Percentiles rank a stretch among this genome's conserved stretches.
These are phyloP conservation scores for Euphorbia celastroides DNA, from an alignment of 441 rosid genomes.

Conservation along the genomic window DNA sequence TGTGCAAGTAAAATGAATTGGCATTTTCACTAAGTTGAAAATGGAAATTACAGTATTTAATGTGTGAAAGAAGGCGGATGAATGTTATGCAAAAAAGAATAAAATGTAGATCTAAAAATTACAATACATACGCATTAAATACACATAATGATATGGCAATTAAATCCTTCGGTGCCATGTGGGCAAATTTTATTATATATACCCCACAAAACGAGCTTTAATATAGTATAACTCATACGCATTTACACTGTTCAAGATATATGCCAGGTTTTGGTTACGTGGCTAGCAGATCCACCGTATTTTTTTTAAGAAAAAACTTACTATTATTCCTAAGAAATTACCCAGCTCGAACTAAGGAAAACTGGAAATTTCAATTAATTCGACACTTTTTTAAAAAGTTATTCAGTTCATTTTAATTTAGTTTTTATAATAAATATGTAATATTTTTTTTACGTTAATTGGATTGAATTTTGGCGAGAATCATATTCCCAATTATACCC, in stretches of 20 bases:
- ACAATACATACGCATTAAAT: neutral
- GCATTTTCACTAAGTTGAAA: slow-evolving; percentile 6
- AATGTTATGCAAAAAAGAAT: neutral
- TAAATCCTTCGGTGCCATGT: slow-evolving; percentile 7
- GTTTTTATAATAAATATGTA: no score
- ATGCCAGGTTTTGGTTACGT: no score
- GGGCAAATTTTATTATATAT: neutral
- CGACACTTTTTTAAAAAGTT: no score
- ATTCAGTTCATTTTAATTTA: no score
- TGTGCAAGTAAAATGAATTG: neutral
- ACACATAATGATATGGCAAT: slow-evolving; percentile 11
- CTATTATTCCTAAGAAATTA: no score
- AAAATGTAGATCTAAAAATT: slow-evolving; percentile 8
- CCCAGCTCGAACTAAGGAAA: no score
- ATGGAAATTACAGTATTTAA: neutral
- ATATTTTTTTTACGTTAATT: no score
- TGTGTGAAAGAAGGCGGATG: neutral
- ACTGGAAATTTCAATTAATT: no score
- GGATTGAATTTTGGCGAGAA: no score
- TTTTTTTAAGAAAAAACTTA: no score
- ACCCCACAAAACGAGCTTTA: slow-evolving; percentile 15
- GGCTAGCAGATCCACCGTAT: no score
- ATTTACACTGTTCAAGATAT: neutral
- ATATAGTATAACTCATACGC: neutral
- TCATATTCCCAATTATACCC: no score